Evolutionary conservation across 192 early-diverging fungal genomes (phyloP).

Genomic region (Dimargaris cristalligena): DNA sequence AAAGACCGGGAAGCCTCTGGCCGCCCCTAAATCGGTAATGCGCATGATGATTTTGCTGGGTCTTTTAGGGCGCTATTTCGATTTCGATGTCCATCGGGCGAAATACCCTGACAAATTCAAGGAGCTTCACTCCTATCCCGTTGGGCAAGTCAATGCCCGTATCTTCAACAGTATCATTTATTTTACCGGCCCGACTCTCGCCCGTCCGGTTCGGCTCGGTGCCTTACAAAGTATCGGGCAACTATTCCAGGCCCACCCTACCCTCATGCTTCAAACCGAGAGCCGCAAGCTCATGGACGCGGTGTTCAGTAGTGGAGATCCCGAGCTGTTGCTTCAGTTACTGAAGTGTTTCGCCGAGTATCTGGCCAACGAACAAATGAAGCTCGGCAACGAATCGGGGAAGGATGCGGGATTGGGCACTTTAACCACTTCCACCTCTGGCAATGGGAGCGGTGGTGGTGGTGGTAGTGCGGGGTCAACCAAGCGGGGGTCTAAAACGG

Average conservation of each 20-base stretch:
- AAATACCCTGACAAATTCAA: slow-evolving; percentile 19
- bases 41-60: slow-evolving; percentile 60
- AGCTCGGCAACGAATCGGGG: slow-evolving; percentile 29
- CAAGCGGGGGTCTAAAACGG: slow-evolving; percentile 18
- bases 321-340: slow-evolving; percentile 43
- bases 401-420: too few relatives aligned
- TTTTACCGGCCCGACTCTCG: slow-evolving; percentile 19
- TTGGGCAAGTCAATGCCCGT: slow-evolving; percentile 15
- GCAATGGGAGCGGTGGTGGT: too few relatives aligned
- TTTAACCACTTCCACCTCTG: too few relatives aligned
- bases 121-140: slow-evolving; percentile 18
- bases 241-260: slow-evolving; percentile 53
- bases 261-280: slow-evolving; percentile 33
- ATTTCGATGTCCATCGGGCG: slow-evolving; percentile 46
- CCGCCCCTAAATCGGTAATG: slow-evolving; percentile 29
- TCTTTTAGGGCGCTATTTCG: slow-evolving; percentile 55
- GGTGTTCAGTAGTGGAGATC: slow-evolving; percentile 31
- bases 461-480: slow-evolving; percentile 10
- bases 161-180: slow-evolving; percentile 25
- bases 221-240: slow-evolving; percentile 49
- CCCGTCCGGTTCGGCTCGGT: slow-evolving; percentile 28
- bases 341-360: slow-evolving; percentile 55
- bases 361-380: slow-evolving; percentile 40
- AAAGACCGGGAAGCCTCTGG: slow-evolving; percentile 13
- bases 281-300: slow-evolving; percentile 47